A percentile compares a stretch with the other conserved stretches of the same genome.
Evolutionary conservation across 2,329 filamentous ascomycete genomes (phyloP).

Genomic region (Bipolaris bicolor): DNA sequence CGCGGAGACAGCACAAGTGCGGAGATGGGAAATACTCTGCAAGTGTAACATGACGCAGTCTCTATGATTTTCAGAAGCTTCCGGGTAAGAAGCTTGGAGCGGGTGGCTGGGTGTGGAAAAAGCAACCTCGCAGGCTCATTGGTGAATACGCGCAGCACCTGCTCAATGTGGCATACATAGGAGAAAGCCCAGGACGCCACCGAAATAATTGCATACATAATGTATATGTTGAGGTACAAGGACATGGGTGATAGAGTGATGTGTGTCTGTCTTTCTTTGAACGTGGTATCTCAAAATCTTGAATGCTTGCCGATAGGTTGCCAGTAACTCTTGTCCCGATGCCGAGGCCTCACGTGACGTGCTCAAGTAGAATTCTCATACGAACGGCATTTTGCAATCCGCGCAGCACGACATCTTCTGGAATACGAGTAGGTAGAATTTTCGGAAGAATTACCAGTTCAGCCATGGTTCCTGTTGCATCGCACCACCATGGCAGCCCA

Average conservation of each 20-base stretch:
- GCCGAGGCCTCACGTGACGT: no score
- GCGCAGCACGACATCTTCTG: not conserved
- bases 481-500: conserved; percentile 18
- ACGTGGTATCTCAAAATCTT: no score
- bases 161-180: conserved; percentile 3
- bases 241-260: not conserved
- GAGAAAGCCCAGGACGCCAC: no score
- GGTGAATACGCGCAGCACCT: not conserved
- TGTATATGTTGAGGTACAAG: not conserved
- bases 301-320: no score
- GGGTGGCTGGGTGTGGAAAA: not conserved
- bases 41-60: not conserved
- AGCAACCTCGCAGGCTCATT: not conserved
- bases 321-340: no score
- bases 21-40: not conserved
- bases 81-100: conserved; percentile 15
- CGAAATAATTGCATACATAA: no score
- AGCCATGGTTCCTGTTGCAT: not conserved
- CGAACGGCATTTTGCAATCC: not conserved
- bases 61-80: conserved; percentile 7
- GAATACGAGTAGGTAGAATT: not conserved
- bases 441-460: conserved; percentile 7
- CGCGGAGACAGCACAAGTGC: not conserved
- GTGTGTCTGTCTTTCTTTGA: no score
- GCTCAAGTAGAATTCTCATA: not conserved